These are phyloP conservation scores for Fusarium fracticaudum DNA, from an alignment of 2,329 filamentous ascomycete genomes.

Conservation along the genomic window DNA sequence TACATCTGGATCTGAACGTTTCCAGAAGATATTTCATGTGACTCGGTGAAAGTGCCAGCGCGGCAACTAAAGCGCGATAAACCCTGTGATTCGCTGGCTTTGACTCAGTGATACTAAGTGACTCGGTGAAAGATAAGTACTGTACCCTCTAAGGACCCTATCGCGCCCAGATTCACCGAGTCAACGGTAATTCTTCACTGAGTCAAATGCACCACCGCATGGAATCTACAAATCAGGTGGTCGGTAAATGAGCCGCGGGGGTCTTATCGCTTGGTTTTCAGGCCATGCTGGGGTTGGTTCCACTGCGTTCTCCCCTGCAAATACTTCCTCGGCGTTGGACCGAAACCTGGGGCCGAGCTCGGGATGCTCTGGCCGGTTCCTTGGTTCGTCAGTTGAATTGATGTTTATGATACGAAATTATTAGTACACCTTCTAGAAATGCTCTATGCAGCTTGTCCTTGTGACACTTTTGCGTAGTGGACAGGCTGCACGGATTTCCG, in stretches of 20 bases:
- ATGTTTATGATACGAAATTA: not conserved
- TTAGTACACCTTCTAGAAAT: conserved; percentile 12
- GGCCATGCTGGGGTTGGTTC: not conserved
- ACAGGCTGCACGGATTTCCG: not conserved
- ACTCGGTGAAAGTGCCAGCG: conserved; percentile 21
- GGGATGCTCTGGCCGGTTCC: not conserved
- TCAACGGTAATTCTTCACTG: conserved; percentile 25
- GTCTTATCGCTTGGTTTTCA: conserved; percentile 14
- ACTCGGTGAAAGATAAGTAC: conserved; percentile 31
- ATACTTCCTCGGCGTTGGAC: conserved; percentile 16
- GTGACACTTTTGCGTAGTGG: not conserved
- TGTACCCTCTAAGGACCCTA: not conserved
- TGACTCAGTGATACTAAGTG: conserved; percentile 35
- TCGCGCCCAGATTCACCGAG: conserved; percentile 21
- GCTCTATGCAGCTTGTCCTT: not conserved
- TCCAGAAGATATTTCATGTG: conserved; percentile 4
- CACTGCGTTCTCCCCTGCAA: not conserved
- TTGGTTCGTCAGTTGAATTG: not conserved
- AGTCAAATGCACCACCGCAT: conserved; percentile 9
- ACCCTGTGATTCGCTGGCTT: conserved; percentile 3
- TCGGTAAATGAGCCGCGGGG: conserved; percentile 15
- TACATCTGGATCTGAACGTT: conserved; percentile 6
- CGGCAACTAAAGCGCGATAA: conserved; percentile 27
- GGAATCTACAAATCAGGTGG: conserved; percentile 31
- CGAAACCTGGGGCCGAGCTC: conserved; percentile 27